Percentiles rank a stretch among this genome's conserved stretches.
These are phyloP conservation scores for Acacia concinna DNA, from an alignment of 331 rosid species.

Conservation along the genomic window DNA sequence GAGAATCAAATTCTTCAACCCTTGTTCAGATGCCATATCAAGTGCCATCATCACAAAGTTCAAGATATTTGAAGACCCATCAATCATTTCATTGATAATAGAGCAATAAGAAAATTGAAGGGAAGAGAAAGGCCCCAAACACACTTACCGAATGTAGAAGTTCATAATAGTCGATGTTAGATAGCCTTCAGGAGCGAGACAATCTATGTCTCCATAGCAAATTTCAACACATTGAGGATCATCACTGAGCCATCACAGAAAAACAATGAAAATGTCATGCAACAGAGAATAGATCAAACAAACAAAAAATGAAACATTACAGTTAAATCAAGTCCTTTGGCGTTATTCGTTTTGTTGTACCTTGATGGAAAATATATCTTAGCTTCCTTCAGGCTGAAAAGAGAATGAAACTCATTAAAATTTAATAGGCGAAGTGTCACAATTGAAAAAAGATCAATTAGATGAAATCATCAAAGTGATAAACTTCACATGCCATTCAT, in stretches of 20 bases:
- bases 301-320: no score
- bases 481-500: conserved; percentile 49
- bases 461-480: conserved; percentile 7
- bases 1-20: neutral
- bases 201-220: conserved; percentile 62
- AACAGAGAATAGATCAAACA: neutral
- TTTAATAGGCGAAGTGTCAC: conserved; percentile 2
- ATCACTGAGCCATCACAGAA: conserved; percentile 55
- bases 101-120: neutral
- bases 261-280: conserved; percentile 25
- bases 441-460: neutral
- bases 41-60: neutral
- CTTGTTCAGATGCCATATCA: neutral
- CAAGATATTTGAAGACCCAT: neutral
- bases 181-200: conserved; percentile 81
- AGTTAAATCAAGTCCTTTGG: conserved; percentile 18
- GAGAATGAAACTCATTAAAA: conserved; percentile 19
- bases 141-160: conserved; percentile 78
- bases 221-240: conserved; percentile 87
- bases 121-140: neutral
- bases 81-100: neutral
- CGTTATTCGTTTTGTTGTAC: conserved; percentile 39
- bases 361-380: conserved; percentile 89
- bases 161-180: conserved; percentile 89
- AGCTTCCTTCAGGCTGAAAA: conserved; percentile 74